phyloP scores from a whole-genome alignment of 352 stramenopile species.

The Globisporangium echinulatum region DNA sequence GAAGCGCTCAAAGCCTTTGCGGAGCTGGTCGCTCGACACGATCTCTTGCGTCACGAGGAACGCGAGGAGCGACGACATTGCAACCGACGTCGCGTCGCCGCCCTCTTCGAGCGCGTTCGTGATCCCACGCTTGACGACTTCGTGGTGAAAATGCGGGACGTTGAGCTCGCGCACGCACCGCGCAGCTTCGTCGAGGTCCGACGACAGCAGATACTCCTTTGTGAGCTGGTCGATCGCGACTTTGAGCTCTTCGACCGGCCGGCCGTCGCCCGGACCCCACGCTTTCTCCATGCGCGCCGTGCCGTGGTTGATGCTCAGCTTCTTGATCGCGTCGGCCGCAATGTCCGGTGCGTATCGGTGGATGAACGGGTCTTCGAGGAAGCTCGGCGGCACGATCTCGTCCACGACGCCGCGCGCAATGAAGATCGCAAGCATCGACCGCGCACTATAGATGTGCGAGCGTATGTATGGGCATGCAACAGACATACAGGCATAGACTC shows the following conservation, averaged over 20 bases:
- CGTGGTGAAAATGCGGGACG: constrained; percentile 95
- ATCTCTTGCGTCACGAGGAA: constrained; percentile 67
- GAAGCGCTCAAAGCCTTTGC: constrained; percentile 82
- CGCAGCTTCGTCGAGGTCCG: constrained; percentile 94
- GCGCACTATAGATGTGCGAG: constrained; percentile 25
- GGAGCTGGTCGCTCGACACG: constrained; percentile 47
- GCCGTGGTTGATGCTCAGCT: constrained; percentile 96
- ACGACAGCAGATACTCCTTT: constrained; percentile 93
- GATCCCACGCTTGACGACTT: constrained; percentile 89
- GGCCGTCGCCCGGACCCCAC: constrained; percentile 94
- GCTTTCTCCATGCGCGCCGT: constrained; percentile 94
- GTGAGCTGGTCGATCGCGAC: constrained; percentile 94
- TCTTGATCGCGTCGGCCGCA: constrained; percentile 93
- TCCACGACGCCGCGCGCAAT: constrained; percentile 96
- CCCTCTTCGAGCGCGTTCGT: constrained; percentile 50
- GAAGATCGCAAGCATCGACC: constrained; percentile 95
- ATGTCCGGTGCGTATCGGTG: constrained; percentile 90
- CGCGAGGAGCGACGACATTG: constrained; percentile 72
- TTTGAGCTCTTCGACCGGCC: constrained; percentile 89
- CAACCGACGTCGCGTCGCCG: constrained; percentile 33
- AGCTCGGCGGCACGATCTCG: constrained; percentile 97
- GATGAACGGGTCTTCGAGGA: constrained; percentile 96
- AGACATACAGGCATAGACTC: not conserved
- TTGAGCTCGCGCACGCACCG: constrained; percentile 92
- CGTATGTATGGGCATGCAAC: too few species aligned